These are phyloP conservation scores for Discostella stelligera DNA, from an alignment of 352 stramenopile genomes.

Conservation along the genomic window DNA sequence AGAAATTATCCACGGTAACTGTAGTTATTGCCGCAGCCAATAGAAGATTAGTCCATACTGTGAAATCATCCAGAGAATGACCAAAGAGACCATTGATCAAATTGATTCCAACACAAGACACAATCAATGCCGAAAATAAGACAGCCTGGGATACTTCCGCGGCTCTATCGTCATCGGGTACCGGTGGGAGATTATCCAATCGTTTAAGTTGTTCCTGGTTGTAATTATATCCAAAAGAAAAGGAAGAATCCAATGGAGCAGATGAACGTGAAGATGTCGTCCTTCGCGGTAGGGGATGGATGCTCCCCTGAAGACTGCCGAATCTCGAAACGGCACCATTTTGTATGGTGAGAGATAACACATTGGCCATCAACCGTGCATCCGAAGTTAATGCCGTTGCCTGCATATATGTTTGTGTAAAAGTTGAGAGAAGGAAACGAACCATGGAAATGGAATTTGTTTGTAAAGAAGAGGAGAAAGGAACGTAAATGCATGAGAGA, in stretches of 20 bases:
- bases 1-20: conserved; percentile 78
- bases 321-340: conserved; percentile 64
- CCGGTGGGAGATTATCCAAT: conserved; percentile 45
- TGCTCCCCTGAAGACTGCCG: conserved; percentile 55
- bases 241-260: conserved; percentile 9
- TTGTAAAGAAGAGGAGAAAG: conserved; percentile 9
- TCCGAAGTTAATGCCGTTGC: conserved; percentile 64
- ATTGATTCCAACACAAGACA: conserved; percentile 54
- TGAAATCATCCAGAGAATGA: conserved; percentile 50
- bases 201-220: conserved; percentile 51
- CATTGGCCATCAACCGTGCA: conserved; percentile 62
- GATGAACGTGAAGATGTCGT: not conserved
- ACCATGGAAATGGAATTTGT: not conserved
- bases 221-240: conserved; percentile 48
- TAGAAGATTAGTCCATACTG: conserved; percentile 56
- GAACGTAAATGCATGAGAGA: not conserved
- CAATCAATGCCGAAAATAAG: conserved; percentile 44
- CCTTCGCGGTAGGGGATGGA: conserved; percentile 51
- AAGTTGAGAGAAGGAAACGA: not conserved
- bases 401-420: conserved; percentile 20
- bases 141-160: conserved; percentile 67
- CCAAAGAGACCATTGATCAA: conserved; percentile 54
- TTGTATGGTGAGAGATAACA: conserved; percentile 56
- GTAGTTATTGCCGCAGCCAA: conserved; percentile 49
- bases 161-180: conserved; percentile 68